Evolutionary conservation across 2,329 filamentous ascomycete species (phyloP).

Genomic region (Byssothecium circinans): DNA sequence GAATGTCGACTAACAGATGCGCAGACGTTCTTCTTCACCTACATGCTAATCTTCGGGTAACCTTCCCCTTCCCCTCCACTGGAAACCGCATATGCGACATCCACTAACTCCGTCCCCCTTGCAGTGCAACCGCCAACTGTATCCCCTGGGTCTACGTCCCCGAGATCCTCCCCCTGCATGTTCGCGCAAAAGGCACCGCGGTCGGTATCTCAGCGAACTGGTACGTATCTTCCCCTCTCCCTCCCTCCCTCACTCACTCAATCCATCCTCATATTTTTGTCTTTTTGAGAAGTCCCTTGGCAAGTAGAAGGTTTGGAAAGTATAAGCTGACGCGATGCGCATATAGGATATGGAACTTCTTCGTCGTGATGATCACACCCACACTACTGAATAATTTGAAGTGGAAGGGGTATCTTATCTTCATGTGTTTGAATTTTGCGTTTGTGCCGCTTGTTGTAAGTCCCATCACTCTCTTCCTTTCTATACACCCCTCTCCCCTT

Average conservation of each 20-base stretch:
- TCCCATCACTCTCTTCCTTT: neutral
- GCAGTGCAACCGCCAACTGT: slow-evolving; percentile 28
- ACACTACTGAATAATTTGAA: slow-evolving; percentile 51
- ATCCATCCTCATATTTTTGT: too few relatives aligned
- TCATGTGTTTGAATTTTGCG: slow-evolving; percentile 52
- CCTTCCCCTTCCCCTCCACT: too few relatives aligned
- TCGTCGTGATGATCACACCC: slow-evolving; percentile 57
- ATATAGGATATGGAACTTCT: slow-evolving; percentile 55
- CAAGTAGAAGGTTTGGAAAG: too few relatives aligned
- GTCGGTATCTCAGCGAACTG: slow-evolving; percentile 54
- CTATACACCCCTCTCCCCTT: neutral
- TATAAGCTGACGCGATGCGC: too few relatives aligned
- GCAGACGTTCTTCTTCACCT: slow-evolving; percentile 46
- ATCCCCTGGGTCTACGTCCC: slow-evolving; percentile 56
- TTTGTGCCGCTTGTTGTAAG: slow-evolving; percentile 48
- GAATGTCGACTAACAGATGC: neutral
- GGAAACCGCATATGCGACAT: too few relatives aligned
- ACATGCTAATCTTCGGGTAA: slow-evolving; percentile 30
- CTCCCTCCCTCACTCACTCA: too few relatives aligned
- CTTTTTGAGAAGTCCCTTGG: too few relatives aligned
- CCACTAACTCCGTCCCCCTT: too few relatives aligned
- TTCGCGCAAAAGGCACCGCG: slow-evolving; percentile 53
- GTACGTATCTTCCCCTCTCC: too few relatives aligned
- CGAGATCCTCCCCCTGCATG: slow-evolving; percentile 55
- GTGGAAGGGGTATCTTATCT: slow-evolving; percentile 58